Base-by-base conservation (phyloP, 768 basidiomycete genomes). In the Rhodotorula taiwanensis region DNA sequence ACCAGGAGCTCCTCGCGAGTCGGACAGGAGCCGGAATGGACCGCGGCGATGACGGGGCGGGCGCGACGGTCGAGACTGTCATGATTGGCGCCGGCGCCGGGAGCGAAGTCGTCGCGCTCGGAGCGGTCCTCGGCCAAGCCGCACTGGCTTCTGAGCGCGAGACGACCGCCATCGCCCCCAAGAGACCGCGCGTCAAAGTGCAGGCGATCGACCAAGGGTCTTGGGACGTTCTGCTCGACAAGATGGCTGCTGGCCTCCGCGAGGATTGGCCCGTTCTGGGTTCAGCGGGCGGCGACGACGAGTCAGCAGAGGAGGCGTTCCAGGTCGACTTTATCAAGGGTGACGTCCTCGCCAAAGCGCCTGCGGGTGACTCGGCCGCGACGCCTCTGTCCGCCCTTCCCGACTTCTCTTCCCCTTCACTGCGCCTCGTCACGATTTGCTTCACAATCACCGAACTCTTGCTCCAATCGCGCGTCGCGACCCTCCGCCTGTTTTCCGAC, bases 391-490 rank as follows among this genome's bases (percentile, higher is more conserved):
- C 60, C 33, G 30, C 60, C 54, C 44, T 52, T 34, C 15, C 52
- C 52, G 27, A 42, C 30, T 42, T 53, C 21, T 5, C 52, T 45
- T 49, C n/a, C 36, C 52, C 59, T 15, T 42, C 42, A 1, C 27
- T 59, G 23, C 34, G 50, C n/a, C 56, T 70, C 23, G 52, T 71
- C 62, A 72, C 72, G 42, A 61, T 70, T 54, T 53, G 58, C 54
- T 73, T 64, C 66, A 73, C 72, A 21, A 65, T 67, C 57, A 60
- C 66, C 42, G 72, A 73, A 45, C 70, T 73, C 42, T 64, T 73
- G 51, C 60, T 69, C 23, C 58, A 71, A 34, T 71, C 70, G 21
- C 65, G 71, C n/a, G 5, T 52, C 5, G 51, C 60, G 44, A 71
- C 70, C 8, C 56, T 73, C 25, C 63, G 70, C 33, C 56, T 73